These are phyloP conservation scores for Deakozyma indianensis DNA, from an alignment of 805 yeast genomes.

Conservation along the genomic window DNA sequence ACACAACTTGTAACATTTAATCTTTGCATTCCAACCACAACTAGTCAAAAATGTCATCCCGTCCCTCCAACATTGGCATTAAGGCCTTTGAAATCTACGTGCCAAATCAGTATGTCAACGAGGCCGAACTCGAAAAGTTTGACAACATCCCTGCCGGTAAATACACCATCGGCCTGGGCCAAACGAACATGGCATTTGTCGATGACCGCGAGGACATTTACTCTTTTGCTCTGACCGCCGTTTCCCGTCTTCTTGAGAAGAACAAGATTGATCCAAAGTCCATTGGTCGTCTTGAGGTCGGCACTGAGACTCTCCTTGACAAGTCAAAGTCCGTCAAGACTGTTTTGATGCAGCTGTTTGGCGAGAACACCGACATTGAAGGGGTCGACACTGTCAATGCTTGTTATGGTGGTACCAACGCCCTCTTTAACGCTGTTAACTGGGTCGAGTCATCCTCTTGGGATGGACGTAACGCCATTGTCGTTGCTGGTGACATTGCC, in stretches of 20 bases:
- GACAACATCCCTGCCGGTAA: constrained; percentile 88
- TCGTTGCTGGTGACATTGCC: constrained; percentile 96
- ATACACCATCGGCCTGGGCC: constrained; percentile 97
- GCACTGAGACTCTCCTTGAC: constrained; percentile 93
- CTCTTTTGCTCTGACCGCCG: constrained; percentile 84
- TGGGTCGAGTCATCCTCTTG: constrained; percentile 94
- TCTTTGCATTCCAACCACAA: too few relatives aligned
- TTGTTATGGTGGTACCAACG: constrained; percentile 97
- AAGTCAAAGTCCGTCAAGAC: constrained; percentile 95
- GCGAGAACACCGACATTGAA: constrained; percentile 80
- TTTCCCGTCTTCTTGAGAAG: constrained; percentile 61
- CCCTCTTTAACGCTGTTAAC: constrained; percentile 82
- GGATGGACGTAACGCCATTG: constrained; percentile 98
- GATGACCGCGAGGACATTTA: constrained; percentile 96
- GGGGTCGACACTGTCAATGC: constrained; percentile 95
- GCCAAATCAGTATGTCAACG: constrained; percentile 72
- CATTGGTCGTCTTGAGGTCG: constrained; percentile 93
- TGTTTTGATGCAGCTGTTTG: constrained; percentile 86
- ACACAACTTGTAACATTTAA: too few relatives aligned
- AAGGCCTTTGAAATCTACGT: constrained; percentile 89
- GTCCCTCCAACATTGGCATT: constrained; percentile 83
- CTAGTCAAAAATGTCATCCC: constrained; percentile 8
- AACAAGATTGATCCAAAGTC: constrained; percentile 66
- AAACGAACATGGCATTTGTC: constrained; percentile 94
- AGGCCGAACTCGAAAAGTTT: constrained; percentile 68